Evolutionary conservation across 2,329 filamentous ascomycete genomes (phyloP).

Genomic region (Fusarium musae): DNA sequence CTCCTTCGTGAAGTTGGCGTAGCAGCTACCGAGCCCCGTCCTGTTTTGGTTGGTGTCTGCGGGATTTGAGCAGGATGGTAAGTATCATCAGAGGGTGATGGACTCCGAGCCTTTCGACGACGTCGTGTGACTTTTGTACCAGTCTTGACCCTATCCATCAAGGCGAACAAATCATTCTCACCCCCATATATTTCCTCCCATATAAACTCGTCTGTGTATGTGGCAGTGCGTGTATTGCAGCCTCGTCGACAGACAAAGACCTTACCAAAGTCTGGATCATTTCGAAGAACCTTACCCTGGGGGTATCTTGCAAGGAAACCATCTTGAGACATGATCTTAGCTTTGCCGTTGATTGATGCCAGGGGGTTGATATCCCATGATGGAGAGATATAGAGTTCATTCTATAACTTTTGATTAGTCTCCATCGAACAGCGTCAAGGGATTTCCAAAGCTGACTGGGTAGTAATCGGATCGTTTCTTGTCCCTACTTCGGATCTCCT

Average conservation of each 20-base stretch:
- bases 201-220: conserved; percentile 89
- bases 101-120: conserved; percentile 47
- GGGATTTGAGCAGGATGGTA: conserved; percentile 53
- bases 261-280: conserved; percentile 81
- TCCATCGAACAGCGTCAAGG: neutral
- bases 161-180: conserved; percentile 68
- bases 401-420: conserved; percentile 57
- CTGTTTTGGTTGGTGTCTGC: conserved; percentile 53
- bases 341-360: conserved; percentile 90
- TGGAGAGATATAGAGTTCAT: conserved; percentile 91
- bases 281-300: conserved; percentile 77
- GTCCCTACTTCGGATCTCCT: conserved; percentile 84
- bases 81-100: conserved; percentile 46
- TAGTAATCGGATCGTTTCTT: conserved; percentile 86
- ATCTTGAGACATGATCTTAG: conserved; percentile 78
- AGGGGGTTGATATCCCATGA: conserved; percentile 90
- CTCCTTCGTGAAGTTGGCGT: conserved; percentile 48
- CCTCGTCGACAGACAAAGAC: conserved; percentile 90
- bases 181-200: conserved; percentile 88
- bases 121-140: conserved; percentile 75
- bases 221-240: conserved; percentile 87
- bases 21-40: conserved; percentile 39
- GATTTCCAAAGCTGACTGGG: conserved; percentile 58
- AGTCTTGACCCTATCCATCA: conserved; percentile 75
- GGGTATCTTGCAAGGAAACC: conserved; percentile 78